Evolutionary conservation across 768 basidiomycete genomes (phyloP).

Genomic region (Phaffia australis): DNA sequence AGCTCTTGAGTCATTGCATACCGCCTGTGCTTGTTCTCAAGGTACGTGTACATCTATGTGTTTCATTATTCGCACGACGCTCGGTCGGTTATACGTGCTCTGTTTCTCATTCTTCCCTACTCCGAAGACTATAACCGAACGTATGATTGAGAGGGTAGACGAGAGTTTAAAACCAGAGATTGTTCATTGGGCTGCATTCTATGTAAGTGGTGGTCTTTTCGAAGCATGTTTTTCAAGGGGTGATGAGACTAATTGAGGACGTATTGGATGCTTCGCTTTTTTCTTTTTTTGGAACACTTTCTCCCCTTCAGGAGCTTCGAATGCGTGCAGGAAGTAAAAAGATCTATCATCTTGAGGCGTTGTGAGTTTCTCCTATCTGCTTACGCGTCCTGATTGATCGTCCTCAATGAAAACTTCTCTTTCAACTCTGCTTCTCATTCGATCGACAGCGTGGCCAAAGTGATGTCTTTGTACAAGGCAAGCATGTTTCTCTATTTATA

Average conservation of each 20-base stretch:
- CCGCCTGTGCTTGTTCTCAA: slow-evolving; percentile 84
- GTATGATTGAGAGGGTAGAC: slow-evolving; percentile 76
- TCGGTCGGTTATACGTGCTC: not conserved
- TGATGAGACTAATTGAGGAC: not conserved
- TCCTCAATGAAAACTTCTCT: not conserved
- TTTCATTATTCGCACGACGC: slow-evolving; percentile 10
- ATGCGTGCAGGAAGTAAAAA: slow-evolving; percentile 88
- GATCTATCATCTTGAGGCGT: slow-evolving; percentile 79
- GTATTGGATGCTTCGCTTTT: not conserved
- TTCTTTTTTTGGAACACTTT: not conserved
- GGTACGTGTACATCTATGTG: slow-evolving; percentile 43
- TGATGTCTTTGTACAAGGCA: slow-evolving; percentile 22
- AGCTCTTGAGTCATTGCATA: slow-evolving; percentile 91
- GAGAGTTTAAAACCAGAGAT: slow-evolving; percentile 82
- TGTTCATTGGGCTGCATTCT: slow-evolving; percentile 96
- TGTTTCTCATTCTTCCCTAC: not conserved
- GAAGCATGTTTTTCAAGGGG: no score
- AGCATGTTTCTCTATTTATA: not conserved
- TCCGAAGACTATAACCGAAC: slow-evolving; percentile 73
- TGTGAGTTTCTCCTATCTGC: not conserved
- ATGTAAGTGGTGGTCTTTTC: slow-evolving; percentile 47
- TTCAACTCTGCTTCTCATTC: no score
- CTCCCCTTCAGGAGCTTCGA: slow-evolving; percentile 61
- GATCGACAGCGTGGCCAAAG: slow-evolving; percentile 10
- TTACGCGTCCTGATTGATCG: not conserved